Evolutionary conservation across 495 filamentous ascomycete genomes (phyloP).

Genomic region (Penicillium alfredii): DNA sequence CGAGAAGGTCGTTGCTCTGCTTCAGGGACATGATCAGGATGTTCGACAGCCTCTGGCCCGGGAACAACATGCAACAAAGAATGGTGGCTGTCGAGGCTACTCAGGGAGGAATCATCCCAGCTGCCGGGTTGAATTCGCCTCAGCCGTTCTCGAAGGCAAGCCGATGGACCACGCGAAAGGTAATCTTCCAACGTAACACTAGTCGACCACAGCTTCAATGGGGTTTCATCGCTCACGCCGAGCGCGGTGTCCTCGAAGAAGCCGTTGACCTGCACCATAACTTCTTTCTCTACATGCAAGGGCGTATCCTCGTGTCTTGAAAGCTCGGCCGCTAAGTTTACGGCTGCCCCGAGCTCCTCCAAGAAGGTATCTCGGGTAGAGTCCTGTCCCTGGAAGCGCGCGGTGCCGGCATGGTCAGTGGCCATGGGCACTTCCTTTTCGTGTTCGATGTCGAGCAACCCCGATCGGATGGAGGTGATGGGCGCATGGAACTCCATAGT

Average conservation of each 20-base stretch:
- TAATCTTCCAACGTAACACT: slow-evolving; percentile 47
- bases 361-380: slow-evolving; percentile 46
- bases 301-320: slow-evolving; percentile 33
- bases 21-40: slow-evolving; percentile 1
- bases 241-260: slow-evolving; percentile 52
- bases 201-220: slow-evolving; percentile 50
- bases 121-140: slow-evolving; percentile 19
- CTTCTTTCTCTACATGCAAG: slow-evolving; percentile 43
- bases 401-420: slow-evolving; percentile 52
- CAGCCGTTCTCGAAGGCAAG: slow-evolving; percentile 28
- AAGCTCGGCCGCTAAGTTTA: slow-evolving; percentile 38
- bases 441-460: slow-evolving; percentile 47
- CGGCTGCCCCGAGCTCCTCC: slow-evolving; percentile 39
- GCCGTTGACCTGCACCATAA: slow-evolving; percentile 54
- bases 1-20: slow-evolving; percentile 12
- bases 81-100: slow-evolving; percentile 29
- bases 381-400: slow-evolving; percentile 51
- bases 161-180: slow-evolving; percentile 21
- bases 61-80: slow-evolving; percentile 17
- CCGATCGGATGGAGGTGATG: slow-evolving; percentile 57
- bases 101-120: slow-evolving; percentile 30
- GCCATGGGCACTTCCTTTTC: slow-evolving; percentile 53
- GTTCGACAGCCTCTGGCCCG: slow-evolving; percentile 5
- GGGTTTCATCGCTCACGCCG: slow-evolving; percentile 35
- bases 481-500: slow-evolving; percentile 45